These are phyloP conservation scores for Neurospora sp. DNA, from an alignment of 495 filamentous ascomycete genomes.

Conservation along the genomic window DNA sequence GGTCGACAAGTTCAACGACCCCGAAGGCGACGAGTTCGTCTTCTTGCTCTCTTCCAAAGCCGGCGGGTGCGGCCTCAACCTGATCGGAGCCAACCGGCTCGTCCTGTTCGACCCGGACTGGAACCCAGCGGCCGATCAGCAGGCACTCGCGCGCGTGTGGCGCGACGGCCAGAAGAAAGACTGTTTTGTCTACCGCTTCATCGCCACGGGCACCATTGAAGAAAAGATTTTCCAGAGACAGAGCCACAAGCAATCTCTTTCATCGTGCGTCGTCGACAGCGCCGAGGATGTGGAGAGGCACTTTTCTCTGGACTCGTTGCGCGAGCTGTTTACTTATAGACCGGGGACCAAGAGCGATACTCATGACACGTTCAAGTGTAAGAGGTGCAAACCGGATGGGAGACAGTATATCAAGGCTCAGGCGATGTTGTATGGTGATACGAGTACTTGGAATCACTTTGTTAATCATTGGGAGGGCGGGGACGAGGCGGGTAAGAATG, in stretches of 20 bases:
- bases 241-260: conserved; percentile 94
- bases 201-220: conserved; percentile 94
- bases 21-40: conserved; percentile 80
- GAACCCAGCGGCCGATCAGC: conserved; percentile 98
- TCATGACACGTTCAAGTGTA: conserved; percentile 98
- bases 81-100: conserved; percentile 94
- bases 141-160: conserved; percentile 95
- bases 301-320: conserved; percentile 77
- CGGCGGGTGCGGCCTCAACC: conserved; percentile 91
- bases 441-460: conserved; percentile 98
- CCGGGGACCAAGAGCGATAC: conserved; percentile 80
- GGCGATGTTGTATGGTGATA: conserved; percentile 95
- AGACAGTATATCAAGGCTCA: conserved; percentile 78
- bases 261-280: conserved; percentile 93
- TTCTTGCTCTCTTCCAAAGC: conserved; percentile 95
- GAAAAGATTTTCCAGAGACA: conserved; percentile 99
- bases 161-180: conserved; percentile 99
- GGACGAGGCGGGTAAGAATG: neutral
- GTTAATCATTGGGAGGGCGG: conserved; percentile 44
- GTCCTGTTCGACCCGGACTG: conserved; percentile 98
- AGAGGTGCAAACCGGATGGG: conserved; percentile 81
- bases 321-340: conserved; percentile 90
- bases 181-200: conserved; percentile 98
- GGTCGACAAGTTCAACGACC: conserved; percentile 97
- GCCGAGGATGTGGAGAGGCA: conserved; percentile 96